Base-by-base conservation (phyloP, 768 basidiomycete genomes). In the Filobasidium wieringae region DNA sequence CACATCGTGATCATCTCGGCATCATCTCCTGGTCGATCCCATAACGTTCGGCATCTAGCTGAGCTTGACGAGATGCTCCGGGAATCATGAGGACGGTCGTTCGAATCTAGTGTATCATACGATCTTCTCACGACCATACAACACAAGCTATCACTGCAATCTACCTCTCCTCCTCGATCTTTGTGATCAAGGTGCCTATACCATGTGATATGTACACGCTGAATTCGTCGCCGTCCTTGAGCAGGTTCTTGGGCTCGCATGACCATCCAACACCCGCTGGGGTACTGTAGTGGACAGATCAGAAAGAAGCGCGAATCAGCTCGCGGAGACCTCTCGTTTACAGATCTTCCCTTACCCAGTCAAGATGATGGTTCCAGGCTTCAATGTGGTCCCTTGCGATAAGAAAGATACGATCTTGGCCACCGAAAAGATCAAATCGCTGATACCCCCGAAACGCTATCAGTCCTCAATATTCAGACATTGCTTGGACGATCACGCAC, bases 391-490 rank as follows among this genome's bases (percentile, higher is more conserved):
- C 1, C 76, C 75, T 53, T 75, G 71, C 0, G 72, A 73, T 26
- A 74, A 60, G 66, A 69, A 71, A 2, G 74, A 67, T 33, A 75
- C 77, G 1, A 87, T 87, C 68, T 84, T 80, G 43, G 82, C 81
- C 32, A 89, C 81, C 62, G 74, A 81, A 77, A 90, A 92, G 56
- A 92, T 85, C 67, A 88, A 85, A 61, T 85, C 80, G 51, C 88
- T 90, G 66, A 36, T 53, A 39, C 2, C 27, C 41, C 11, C 12
- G 54, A 45, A 29, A 49, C 43, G 17, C 4, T 4, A 19, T 55
- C 43, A 49, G 22, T 31, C 27, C 14, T 7, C 37, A 1, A 27
- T 17, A n/a, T 11, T 41, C 17, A 12, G 40, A 30, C 22, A 15
- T 4, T 19, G 30, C 6, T 22, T 15, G 12, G 6, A 40, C 7